Evolutionary conservation across 768 basidiomycete genomes (phyloP), one percentile per base, ranked within the genome.

Genomic region (Xerocomellus dryophilus): DNA sequence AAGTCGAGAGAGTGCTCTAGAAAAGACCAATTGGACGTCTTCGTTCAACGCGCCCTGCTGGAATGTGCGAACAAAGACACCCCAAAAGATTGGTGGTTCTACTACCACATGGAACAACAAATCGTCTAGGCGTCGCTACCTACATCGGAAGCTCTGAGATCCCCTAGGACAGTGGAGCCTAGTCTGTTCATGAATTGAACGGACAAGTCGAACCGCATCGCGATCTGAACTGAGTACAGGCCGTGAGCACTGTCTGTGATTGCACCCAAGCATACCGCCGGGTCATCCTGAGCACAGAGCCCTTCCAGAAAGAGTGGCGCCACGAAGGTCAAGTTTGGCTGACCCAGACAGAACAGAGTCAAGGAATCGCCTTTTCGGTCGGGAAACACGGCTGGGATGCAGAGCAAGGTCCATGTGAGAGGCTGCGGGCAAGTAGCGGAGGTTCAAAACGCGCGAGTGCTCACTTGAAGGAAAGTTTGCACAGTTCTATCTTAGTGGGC

Each of bases 61-160:
- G 47, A 77, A 78, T 5, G 71, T 65, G 12, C 61, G 38, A 3
- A 63, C 53, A 41, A 77, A 74, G 1, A 60, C 57, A 20, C 41
- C 50, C 80, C 78, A 84, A 56, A 83, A 83, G 25, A 80, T 70
- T 0, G 80, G 74, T 3, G 82, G 82, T 1, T 83, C 74, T 3
- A 77, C 74, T 3, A 77, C 75, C 20, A 83, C 69, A 10, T 66
- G 61, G 43, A 65, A 42, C 36, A 84, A 35, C 12, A 83, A 45
- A n/a, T 67, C 61, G 15, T 71, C 61, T 11, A 84, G 36, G 73
- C 68, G 9, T 66, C 51, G 1, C 82, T 83, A 21, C 71, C 73
- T 39, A 83, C 69, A n/a, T 57, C 59, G 23, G 61, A 66, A 6
- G 81, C 61, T 15, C 60, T 69, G 9, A 84, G 61, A 54, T 76